Conservation (phyloP, 2,329 filamentous ascomycete genomes). For the Aspergillus fructus region DNA sequence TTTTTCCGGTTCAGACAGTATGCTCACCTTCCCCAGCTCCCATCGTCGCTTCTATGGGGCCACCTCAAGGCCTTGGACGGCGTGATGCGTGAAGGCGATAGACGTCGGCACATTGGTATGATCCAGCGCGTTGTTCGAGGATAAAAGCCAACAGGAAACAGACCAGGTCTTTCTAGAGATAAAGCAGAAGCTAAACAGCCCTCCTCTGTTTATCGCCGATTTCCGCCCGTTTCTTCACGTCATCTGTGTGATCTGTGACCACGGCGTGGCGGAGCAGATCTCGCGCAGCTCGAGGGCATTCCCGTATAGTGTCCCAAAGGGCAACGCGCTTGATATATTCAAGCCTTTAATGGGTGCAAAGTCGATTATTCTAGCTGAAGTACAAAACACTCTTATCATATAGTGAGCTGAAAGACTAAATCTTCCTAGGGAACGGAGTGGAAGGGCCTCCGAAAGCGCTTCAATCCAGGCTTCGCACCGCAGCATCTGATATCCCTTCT, state of each 20-base stretch:
- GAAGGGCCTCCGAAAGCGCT: conserved; percentile 30
- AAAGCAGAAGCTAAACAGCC: neutral
- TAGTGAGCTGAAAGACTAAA: neutral
- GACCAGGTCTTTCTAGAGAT: neutral
- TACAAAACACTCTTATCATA: too few relatives aligned
- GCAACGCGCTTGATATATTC: neutral
- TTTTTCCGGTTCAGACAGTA: neutral
- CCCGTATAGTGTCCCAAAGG: conserved; percentile 18
- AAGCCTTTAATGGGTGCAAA: conserved; percentile 7
- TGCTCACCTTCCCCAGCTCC: neutral
- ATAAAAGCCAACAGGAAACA: neutral
- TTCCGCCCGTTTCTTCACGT: conserved; percentile 10
- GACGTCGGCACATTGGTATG: neutral
- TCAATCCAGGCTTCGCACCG: conserved; percentile 32
- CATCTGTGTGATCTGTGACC: conserved; percentile 14
- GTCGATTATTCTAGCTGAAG: too few relatives aligned
- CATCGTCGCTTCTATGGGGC: neutral
- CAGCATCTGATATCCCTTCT: conserved; percentile 28
- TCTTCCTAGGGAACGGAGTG: conserved; percentile 23
- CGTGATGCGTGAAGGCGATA: neutral
- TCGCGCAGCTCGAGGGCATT: conserved; percentile 15
- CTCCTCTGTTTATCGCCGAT: conserved; percentile 1
- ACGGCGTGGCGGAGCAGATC: conserved; percentile 21
- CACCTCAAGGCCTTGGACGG: neutral
- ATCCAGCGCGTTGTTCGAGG: too few relatives aligned